phyloP scores from a whole-genome alignment of 106 monocot genomes.

The Platanthera zijinensis region DNA sequence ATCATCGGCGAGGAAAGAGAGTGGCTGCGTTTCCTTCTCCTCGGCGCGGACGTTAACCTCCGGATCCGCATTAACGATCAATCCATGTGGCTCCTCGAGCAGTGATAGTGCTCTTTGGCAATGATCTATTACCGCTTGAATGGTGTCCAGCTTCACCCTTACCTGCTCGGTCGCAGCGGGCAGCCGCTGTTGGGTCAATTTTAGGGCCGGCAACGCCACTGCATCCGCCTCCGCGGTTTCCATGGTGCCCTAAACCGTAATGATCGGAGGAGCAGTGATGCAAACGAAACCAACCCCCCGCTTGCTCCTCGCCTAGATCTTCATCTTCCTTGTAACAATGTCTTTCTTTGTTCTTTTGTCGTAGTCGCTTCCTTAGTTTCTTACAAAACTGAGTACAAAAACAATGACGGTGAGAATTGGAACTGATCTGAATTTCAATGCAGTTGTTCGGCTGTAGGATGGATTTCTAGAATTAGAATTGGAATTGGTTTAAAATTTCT shows the following conservation, averaged over 20 bases:
- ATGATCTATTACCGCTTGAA: conserved; percentile 58
- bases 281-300: not conserved
- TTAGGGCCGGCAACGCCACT: not conserved
- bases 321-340: not conserved
- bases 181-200: not conserved
- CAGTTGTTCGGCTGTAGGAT: too few species aligned
- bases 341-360: too few species aligned
- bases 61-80: not conserved
- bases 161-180: not conserved
- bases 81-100: conserved; percentile 16
- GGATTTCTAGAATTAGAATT: too few species aligned
- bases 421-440: too few species aligned
- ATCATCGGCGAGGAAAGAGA: not conserved
- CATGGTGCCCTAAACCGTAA: not conserved
- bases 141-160: conserved; percentile 28
- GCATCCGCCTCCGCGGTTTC: not conserved
- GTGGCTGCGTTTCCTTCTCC: conserved; percentile 1
- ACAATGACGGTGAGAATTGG: too few species aligned
- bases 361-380: too few species aligned
- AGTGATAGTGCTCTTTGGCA: conserved; percentile 47
- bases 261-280: not conserved
- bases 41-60: not conserved
- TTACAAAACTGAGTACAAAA: too few species aligned
- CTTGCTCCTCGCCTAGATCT: not conserved
- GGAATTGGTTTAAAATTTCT: too few species aligned